Evolutionary conservation across 2,329 filamentous ascomycete species (phyloP), one percentile per base, ranked within the genome.

Genomic region (Claviceps quebecensis): DNA sequence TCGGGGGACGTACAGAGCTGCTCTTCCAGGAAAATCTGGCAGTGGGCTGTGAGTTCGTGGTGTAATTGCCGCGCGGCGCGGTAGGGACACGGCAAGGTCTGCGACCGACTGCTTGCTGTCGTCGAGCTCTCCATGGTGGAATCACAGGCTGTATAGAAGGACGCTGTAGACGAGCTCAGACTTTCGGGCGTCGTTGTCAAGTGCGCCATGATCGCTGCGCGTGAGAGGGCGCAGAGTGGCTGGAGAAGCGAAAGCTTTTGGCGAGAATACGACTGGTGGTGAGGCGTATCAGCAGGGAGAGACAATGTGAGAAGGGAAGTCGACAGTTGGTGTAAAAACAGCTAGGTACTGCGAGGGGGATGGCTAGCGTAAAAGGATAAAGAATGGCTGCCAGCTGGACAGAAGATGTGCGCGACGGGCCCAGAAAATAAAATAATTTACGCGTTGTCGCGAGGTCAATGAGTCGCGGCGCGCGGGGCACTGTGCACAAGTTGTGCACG

Each of bases 11-110:
- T 69, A 83, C 81, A 84, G 29, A 89, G 76, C 52, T 80, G 74
- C 65, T 91, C 86, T 65, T 91, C 86, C 0, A 91, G 71, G 61
- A 84, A 86, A 45, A 87, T 84, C 52, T 80, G 77, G 57, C 78
- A 80, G 59, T 87, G 81, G 53, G 80, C 72, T 51, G 74, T 77
- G 17, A 90, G 67, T 58, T 85, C 80, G 53, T 74, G 78, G 1
- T 82, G 78, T 13, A 89, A 67, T 43, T 68, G 65, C 54, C 69
- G 73, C 6, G 75, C 72, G n/a, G 72, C 65, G 56, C 77, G 75
- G 65, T 82, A 84, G 4, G 60, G 61, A 47, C 59, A 61, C 5
- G 61, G 59, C 40, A 57, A 56, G 19, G 56, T 56, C 29, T 64
- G 62, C 5, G 57, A 53, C 3, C 65, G 66, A 44, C 65, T 69